Conservation (phyloP, 805 yeast genomes). For the Kregervanrija pseudodelftensis region DNA sequence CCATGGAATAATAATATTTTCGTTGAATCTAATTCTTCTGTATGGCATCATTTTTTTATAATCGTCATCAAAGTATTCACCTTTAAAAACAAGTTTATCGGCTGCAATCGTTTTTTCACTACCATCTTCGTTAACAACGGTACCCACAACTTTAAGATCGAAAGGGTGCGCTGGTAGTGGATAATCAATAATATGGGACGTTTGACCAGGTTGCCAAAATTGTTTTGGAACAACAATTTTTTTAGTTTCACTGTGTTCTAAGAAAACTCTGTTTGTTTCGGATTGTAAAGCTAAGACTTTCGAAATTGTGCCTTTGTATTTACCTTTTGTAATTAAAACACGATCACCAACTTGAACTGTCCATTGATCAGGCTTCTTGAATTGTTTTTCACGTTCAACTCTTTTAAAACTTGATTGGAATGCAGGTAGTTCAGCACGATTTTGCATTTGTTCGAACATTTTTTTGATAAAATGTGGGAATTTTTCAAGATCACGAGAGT, state of each 20-base stretch:
- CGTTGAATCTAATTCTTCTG: constrained; percentile 67
- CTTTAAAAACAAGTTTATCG: constrained; percentile 60
- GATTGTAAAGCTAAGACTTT: constrained; percentile 52
- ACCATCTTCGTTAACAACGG: constrained; percentile 62
- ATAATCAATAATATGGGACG: constrained; percentile 60
- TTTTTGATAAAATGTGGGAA: constrained; percentile 23
- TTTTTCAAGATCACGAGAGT: constrained; percentile 24
- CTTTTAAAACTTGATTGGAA: constrained; percentile 19
- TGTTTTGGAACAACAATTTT: constrained; percentile 62
- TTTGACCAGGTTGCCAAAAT: constrained; percentile 67
- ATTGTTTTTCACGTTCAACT: constrained; percentile 27
- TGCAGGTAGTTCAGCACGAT: constrained; percentile 26
- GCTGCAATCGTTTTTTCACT: constrained; percentile 67
- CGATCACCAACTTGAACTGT: constrained; percentile 69
- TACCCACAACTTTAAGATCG: constrained; percentile 71
- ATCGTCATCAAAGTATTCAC: constrained; percentile 65
- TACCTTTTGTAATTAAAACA: constrained; percentile 66
- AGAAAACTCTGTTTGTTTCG: constrained; percentile 54
- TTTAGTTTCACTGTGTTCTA: constrained; percentile 63
- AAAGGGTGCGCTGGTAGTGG: constrained; percentile 56
- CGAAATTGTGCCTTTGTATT: constrained; percentile 67
- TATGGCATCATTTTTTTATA: constrained; percentile 69
- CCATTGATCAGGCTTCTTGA: constrained; percentile 44
- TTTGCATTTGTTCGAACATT: constrained; percentile 24
- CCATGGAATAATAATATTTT: constrained; percentile 77